Evolutionary conservation across 78 protist species (phyloP).

Genomic region (Dictyostelium discoideum): DNA sequence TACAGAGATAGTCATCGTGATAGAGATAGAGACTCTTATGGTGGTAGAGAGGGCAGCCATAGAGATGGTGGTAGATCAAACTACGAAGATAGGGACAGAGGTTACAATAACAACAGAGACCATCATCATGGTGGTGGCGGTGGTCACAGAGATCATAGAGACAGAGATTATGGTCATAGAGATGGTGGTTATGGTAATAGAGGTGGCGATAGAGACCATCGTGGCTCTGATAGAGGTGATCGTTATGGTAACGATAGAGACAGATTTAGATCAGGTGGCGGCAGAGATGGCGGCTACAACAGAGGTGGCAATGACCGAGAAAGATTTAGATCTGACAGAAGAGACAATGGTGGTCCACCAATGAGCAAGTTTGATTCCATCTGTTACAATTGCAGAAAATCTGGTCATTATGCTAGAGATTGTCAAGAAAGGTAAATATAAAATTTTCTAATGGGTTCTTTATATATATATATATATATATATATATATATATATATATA

Average conservation of each 20-base stretch:
- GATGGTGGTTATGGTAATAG: background rate
- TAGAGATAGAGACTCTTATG: background rate
- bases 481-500: too few relatives aligned
- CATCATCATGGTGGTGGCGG: background rate
- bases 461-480: too few relatives aligned
- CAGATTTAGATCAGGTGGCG: background rate
- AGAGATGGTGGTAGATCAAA: background rate
- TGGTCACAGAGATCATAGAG: conserved; percentile 5
- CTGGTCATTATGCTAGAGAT: conserved; percentile 75
- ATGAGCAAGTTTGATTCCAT: background rate
- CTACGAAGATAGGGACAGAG: background rate
- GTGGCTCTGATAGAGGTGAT: background rate
- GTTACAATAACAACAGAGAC: background rate
- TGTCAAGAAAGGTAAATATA: conserved; percentile 35
- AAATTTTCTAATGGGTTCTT: background rate
- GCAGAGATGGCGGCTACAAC: conserved; percentile 2
- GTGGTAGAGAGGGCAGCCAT: background rate
- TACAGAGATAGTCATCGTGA: background rate
- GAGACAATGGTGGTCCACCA: background rate
- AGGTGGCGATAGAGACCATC: background rate
- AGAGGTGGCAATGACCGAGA: conserved; percentile 5
- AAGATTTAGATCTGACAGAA: background rate
- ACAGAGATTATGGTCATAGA: background rate
- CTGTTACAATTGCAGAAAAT: conserved; percentile 50
- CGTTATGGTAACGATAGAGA: background rate